These are phyloP conservation scores for Durotheca rogersii DNA, from an alignment of 495 filamentous ascomycete species.

Conservation along the genomic window DNA sequence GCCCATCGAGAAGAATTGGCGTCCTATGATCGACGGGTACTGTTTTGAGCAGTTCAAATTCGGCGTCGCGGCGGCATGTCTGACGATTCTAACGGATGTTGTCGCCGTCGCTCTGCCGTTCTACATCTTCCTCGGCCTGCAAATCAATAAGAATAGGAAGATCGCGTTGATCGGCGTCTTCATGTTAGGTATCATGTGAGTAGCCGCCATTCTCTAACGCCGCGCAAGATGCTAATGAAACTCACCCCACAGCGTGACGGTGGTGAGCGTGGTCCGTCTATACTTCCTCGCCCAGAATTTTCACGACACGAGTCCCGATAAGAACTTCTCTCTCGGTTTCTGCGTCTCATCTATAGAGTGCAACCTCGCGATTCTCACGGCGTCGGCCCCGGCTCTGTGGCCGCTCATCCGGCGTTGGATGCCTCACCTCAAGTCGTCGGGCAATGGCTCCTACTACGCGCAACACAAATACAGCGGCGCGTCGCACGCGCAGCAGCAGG, in stretches of 20 bases:
- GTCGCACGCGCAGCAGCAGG: conserved; percentile 20
- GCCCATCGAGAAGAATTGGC: conserved; percentile 41
- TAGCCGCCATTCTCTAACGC: neutral
- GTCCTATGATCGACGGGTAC: conserved; percentile 12
- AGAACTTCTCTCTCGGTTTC: conserved; percentile 39
- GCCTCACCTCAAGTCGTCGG: conserved; percentile 13
- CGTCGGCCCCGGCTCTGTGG: conserved; percentile 32
- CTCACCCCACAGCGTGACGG: conserved; percentile 39
- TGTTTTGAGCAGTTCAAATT: conserved; percentile 37
- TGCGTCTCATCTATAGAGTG: conserved; percentile 44
- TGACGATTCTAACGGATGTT: conserved; percentile 51
- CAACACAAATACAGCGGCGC: conserved; percentile 16
- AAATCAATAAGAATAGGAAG: conserved; percentile 49
- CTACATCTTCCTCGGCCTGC: conserved; percentile 48
- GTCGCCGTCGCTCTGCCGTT: conserved; percentile 50
- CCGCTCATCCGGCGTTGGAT: conserved; percentile 28
- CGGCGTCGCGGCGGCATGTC: conserved; percentile 44
- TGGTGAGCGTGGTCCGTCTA: conserved; percentile 37
- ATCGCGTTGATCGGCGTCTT: conserved; percentile 51
- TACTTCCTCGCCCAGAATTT: conserved; percentile 26
- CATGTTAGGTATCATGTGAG: conserved; percentile 46
- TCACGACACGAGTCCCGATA: conserved; percentile 16
- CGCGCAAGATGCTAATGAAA: conserved; percentile 2
- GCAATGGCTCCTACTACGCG: conserved; percentile 14
- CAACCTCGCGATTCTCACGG: conserved; percentile 46